Conservation (phyloP, 768 basidiomycete species). For the Mycena albidolilacea region DNA sequence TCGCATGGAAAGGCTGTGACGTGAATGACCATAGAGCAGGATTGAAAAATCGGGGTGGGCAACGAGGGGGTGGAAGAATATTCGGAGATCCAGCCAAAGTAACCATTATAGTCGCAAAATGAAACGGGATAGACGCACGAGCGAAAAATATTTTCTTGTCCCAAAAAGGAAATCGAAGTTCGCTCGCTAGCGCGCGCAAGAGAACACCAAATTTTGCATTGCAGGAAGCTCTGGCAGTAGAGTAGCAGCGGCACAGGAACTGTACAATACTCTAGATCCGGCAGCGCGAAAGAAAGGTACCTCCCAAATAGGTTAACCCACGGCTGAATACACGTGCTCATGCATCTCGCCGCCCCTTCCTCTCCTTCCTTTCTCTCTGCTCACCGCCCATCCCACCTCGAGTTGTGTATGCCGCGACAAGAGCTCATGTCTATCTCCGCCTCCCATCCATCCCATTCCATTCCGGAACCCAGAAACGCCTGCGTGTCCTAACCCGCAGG, state of each 20-base stretch:
- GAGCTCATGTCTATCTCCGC: not conserved
- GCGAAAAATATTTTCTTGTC: not conserved
- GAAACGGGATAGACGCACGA: not conserved
- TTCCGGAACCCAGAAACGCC: slow-evolving; percentile 1
- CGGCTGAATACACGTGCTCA: not conserved
- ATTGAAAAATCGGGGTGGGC: not conserved
- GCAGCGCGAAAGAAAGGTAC: slow-evolving; percentile 1
- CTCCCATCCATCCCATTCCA: not conserved
- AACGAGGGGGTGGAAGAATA: not conserved
- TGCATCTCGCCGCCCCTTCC: slow-evolving; percentile 7
- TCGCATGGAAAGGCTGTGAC: not conserved
- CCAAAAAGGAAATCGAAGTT: not conserved
- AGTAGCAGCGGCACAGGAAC: not conserved
- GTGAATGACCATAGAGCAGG: not conserved
- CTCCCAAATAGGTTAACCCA: not conserved
- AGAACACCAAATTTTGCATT: not conserved
- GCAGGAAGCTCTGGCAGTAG: not conserved
- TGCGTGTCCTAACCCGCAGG: not conserved
- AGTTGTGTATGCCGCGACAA: not conserved
- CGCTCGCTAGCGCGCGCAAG: not conserved
- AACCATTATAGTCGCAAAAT: not conserved
- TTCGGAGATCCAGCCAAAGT: not conserved
- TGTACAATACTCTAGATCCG: not conserved
- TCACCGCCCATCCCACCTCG: not conserved
- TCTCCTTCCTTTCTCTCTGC: slow-evolving; percentile 3